Conservation (phyloP, 495 filamentous ascomycete genomes). For the Hypoxylon rickii region DNA sequence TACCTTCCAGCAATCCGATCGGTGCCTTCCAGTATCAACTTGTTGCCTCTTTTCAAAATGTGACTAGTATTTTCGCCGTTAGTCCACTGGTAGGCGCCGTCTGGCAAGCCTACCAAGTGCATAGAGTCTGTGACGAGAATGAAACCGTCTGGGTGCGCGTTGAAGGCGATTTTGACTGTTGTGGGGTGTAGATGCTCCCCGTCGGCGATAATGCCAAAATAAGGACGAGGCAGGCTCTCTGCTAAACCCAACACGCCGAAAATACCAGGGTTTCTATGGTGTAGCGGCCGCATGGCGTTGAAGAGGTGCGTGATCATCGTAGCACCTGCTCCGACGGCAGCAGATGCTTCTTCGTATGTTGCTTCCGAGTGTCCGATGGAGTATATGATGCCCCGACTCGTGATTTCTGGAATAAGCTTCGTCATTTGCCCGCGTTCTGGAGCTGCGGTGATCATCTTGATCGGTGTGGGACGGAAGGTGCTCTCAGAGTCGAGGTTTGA, state of each 20-base stretch:
- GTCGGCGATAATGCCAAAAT: constrained; percentile 68
- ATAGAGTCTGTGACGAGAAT: constrained; percentile 73
- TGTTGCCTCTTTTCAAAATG: constrained; percentile 66
- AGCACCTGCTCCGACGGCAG: constrained; percentile 69
- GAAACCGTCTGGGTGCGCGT: constrained; percentile 63
- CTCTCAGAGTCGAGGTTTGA: constrained; percentile 56
- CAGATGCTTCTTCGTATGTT: constrained; percentile 72
- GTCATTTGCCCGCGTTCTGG: constrained; percentile 73
- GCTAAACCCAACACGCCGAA: constrained; percentile 71
- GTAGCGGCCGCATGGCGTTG: constrained; percentile 85
- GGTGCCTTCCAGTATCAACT: constrained; percentile 69
- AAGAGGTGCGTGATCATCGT: constrained; percentile 89
- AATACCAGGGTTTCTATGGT: constrained; percentile 83
- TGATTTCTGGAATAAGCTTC: constrained; percentile 62
- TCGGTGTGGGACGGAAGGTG: constrained; percentile 38
- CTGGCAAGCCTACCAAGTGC: constrained; percentile 68
- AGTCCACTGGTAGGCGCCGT: constrained; percentile 78
- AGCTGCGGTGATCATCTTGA: constrained; percentile 81
- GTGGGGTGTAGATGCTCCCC: constrained; percentile 70
- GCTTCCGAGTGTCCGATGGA: constrained; percentile 84
- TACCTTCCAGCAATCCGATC: constrained; percentile 74
- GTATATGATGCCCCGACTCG: constrained; percentile 64
- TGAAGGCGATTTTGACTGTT: constrained; percentile 64
- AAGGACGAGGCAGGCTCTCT: constrained; percentile 55
- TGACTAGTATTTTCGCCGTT: constrained; percentile 68